Evolutionary conservation across 2,329 filamentous ascomycete species (phyloP).

Genomic region (Sporothrix brunneoviolacea): DNA sequence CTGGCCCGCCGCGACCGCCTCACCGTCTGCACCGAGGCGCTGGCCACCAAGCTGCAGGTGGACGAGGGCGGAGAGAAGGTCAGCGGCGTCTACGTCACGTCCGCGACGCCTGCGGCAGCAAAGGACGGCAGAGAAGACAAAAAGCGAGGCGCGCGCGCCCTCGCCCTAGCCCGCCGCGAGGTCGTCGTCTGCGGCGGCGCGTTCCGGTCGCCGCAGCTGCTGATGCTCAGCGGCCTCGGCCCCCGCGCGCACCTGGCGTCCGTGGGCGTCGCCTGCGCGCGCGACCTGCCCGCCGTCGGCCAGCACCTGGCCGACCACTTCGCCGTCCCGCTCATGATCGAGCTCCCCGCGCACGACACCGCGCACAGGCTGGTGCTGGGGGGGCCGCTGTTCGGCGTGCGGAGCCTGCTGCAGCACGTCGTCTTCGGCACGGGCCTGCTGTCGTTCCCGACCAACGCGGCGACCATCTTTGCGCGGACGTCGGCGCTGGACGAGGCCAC

Average conservation of each 20-base stretch:
- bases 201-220: slow-evolving; percentile 26
- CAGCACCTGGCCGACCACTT: slow-evolving; percentile 25
- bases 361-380: slow-evolving; percentile 19
- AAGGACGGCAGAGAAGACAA: too few species aligned
- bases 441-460: slow-evolving; percentile 16
- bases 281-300: slow-evolving; percentile 24
- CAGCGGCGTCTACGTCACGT: slow-evolving; percentile 21
- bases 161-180: slow-evolving; percentile 24
- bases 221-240: slow-evolving; percentile 29
- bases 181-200: slow-evolving; percentile 27
- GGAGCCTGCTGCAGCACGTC: slow-evolving; percentile 25
- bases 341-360: slow-evolving; percentile 23
- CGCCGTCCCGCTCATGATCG: slow-evolving; percentile 22
- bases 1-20: slow-evolving; percentile 19
- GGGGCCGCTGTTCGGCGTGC: slow-evolving; percentile 20
- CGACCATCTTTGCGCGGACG: slow-evolving; percentile 23
- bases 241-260: slow-evolving; percentile 19
- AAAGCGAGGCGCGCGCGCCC: too few species aligned
- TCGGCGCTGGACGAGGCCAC: slow-evolving; percentile 24
- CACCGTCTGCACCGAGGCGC: slow-evolving; percentile 26
- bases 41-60: slow-evolving; percentile 24
- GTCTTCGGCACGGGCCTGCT: slow-evolving; percentile 25
- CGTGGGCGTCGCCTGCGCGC: slow-evolving; percentile 20
- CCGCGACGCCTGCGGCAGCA: not conserved
- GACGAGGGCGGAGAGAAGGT: slow-evolving; percentile 18